These are phyloP conservation scores for Royoungia palumana DNA, from an alignment of 768 basidiomycete genomes.

Conservation along the genomic window DNA sequence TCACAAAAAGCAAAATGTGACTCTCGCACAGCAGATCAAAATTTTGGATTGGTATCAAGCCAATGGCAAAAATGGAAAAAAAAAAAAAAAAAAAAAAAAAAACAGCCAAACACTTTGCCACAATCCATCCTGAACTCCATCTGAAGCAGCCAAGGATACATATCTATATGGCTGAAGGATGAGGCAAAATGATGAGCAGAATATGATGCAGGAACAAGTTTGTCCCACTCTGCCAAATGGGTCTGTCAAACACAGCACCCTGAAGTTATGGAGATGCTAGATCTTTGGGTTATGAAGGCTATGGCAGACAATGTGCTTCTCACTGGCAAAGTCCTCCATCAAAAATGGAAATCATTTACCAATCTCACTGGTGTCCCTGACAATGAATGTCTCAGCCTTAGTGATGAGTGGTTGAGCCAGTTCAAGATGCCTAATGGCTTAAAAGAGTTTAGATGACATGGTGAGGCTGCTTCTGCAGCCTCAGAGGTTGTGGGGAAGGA, in stretches of 20 bases:
- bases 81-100: slow-evolving; percentile 29
- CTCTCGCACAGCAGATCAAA: too few species aligned
- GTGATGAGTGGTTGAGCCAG: slow-evolving; percentile 28
- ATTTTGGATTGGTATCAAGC: slow-evolving; percentile 35
- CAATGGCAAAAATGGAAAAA: slow-evolving; percentile 32
- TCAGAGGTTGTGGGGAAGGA: slow-evolving; percentile 26
- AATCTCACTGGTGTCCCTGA: slow-evolving; percentile 26
- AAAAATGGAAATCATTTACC: slow-evolving; percentile 8
- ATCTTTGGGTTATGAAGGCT: slow-evolving; percentile 36
- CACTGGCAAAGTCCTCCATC: slow-evolving; percentile 22
- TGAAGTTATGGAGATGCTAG: slow-evolving; percentile 34
- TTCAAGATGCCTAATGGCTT: not conserved
- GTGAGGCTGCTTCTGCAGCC: slow-evolving; percentile 33
- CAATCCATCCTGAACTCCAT: slow-evolving; percentile 31
- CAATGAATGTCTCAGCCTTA: slow-evolving; percentile 33
- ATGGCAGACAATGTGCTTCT: slow-evolving; percentile 35
- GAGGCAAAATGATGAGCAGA: slow-evolving; percentile 24
- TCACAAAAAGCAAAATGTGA: too few species aligned
- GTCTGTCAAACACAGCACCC: slow-evolving; percentile 31
- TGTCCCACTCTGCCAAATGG: not conserved
- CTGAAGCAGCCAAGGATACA: slow-evolving; percentile 33
- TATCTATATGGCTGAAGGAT: slow-evolving; percentile 34
- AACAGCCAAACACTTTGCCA: slow-evolving; percentile 33
- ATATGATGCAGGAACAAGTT: slow-evolving; percentile 2
- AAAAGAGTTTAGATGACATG: slow-evolving; percentile 14